Conservation (phyloP, 441 rosid genomes). For the Jatropha podagrica region DNA sequence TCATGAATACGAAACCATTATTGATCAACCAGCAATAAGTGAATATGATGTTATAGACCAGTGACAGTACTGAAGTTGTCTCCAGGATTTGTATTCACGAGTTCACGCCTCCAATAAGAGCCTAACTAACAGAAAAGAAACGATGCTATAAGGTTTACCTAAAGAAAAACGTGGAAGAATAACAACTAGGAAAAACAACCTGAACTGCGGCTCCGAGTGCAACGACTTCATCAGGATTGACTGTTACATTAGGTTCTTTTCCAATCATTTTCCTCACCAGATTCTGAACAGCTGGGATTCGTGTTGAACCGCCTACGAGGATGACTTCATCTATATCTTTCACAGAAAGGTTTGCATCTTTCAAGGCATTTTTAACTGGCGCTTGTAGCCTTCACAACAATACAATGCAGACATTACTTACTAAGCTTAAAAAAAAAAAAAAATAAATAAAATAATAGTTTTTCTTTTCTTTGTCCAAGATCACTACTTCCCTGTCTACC, state of each 20-base stretch:
- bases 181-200: constrained; percentile 32
- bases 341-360: constrained; percentile 75
- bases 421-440: background rate
- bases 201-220: constrained; percentile 97
- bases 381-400: constrained; percentile 54
- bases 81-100: too few species aligned
- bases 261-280: constrained; percentile 83
- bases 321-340: constrained; percentile 92
- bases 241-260: constrained; percentile 87
- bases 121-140: background rate
- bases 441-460: background rate
- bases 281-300: constrained; percentile 86
- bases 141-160: too few species aligned
- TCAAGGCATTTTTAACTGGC: constrained; percentile 75
- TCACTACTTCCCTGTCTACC: background rate
- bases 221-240: constrained; percentile 93
- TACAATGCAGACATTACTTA: background rate
- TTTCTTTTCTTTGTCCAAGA: background rate
- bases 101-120: too few species aligned
- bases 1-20: background rate
- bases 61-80: too few species aligned
- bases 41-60: too few species aligned
- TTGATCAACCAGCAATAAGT: too few species aligned
- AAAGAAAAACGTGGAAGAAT: background rate
- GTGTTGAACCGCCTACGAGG: constrained; percentile 96